Conservation (phyloP, 2,329 filamentous ascomycete genomes). For the Neonectria punicea region DNA sequence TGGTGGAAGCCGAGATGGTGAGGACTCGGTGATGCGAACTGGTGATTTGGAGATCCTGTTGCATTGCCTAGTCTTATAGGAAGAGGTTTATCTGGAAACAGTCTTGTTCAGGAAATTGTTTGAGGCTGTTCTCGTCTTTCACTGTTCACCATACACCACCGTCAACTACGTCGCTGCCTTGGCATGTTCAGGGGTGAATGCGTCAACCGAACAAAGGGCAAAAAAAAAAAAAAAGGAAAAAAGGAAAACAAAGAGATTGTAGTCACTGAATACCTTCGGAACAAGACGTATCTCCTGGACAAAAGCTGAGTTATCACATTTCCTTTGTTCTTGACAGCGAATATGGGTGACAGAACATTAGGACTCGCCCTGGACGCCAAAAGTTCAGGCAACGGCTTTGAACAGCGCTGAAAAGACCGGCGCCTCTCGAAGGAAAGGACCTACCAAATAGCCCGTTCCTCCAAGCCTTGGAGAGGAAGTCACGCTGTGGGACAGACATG, state of each 20-base stretch:
- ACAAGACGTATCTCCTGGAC: neutral
- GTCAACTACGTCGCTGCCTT: neutral
- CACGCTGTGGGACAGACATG: too few species aligned
- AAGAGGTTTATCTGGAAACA: neutral
- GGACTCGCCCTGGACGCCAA: too few species aligned
- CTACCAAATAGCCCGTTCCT: too few species aligned
- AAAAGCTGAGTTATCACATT: neutral
- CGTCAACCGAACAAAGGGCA: neutral
- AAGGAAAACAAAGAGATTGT: neutral
- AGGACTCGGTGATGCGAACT: neutral
- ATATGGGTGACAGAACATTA: too few species aligned
- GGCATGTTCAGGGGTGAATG: neutral
- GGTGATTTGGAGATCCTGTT: neutral
- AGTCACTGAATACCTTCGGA: neutral
- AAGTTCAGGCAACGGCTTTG: neutral
- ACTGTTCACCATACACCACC: neutral
- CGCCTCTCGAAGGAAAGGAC: too few species aligned
- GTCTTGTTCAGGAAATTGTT: neutral
- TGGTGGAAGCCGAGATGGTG: neutral
- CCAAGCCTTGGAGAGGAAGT: too few species aligned
- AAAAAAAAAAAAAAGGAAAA: too few species aligned
- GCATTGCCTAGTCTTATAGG: neutral
- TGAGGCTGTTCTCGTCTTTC: neutral
- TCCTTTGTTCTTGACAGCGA: neutral
- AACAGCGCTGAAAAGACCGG: too few species aligned